Conservation (phyloP, 2,329 filamentous ascomycete genomes). For the Penicillium rolfsii region DNA sequence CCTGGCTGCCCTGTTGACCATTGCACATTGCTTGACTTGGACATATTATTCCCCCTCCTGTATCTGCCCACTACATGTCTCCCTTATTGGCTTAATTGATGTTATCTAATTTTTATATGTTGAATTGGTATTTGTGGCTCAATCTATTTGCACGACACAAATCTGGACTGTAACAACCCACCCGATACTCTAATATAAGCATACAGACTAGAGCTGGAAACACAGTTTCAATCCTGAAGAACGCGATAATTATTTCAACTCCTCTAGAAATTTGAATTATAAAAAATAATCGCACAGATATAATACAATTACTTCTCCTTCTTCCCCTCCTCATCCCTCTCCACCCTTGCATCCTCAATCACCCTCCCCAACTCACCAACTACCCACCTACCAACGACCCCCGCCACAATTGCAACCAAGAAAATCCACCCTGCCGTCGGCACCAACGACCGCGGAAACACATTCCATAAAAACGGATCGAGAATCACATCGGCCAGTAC, state of each 20-base stretch:
- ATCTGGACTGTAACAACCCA: not conserved
- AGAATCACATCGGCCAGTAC: conserved; percentile 81
- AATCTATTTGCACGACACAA: not conserved
- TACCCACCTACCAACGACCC: conserved; percentile 47
- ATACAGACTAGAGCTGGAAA: not conserved
- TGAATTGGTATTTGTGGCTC: not conserved
- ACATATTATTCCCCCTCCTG: conserved; percentile 11
- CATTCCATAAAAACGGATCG: conserved; percentile 79
- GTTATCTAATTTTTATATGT: conserved; percentile 1
- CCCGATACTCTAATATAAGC: not conserved
- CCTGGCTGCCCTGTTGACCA: not conserved
- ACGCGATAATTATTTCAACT: not conserved
- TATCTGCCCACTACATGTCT: conserved; percentile 9
- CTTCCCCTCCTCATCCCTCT: conserved; percentile 20
- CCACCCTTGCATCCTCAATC: conserved; percentile 26
- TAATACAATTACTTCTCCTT: conserved; percentile 23
- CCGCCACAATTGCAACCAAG: conserved; percentile 59
- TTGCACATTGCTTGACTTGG: conserved; percentile 3
- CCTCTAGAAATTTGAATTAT: not conserved
- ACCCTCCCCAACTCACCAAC: conserved; percentile 31
- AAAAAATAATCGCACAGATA: not conserved
- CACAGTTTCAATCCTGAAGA: not conserved
- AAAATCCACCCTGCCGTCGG: conserved; percentile 72
- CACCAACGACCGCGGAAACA: conserved; percentile 76
- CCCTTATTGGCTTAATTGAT: not conserved